A percentile compares a stretch with the other conserved stretches of the same genome.
Evolutionary conservation across 768 basidiomycete species (phyloP).

Genomic region (Tremella mesenterica): DNA sequence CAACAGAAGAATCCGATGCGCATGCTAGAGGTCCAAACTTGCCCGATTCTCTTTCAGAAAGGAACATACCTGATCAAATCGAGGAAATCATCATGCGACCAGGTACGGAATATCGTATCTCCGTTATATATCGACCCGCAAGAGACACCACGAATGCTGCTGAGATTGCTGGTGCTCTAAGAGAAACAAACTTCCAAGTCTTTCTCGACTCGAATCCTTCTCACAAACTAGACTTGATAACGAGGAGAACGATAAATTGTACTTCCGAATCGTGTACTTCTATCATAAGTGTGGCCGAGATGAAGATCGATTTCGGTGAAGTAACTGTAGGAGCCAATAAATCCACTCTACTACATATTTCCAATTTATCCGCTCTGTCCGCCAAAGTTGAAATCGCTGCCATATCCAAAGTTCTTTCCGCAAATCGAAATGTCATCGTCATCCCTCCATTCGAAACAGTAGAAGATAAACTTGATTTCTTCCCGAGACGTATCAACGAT

Average conservation of each 20-base stretch:
- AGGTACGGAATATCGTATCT: conserved; percentile 39
- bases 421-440: conserved; percentile 36
- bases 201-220: conserved; percentile 11
- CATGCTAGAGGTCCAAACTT: not conserved
- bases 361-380: conserved; percentile 31
- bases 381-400: conserved; percentile 40
- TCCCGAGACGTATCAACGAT: conserved; percentile 43
- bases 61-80: conserved; percentile 32
- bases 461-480: conserved; percentile 39
- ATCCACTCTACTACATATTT: conserved; percentile 23
- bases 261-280: conserved; percentile 35
- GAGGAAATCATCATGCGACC: conserved; percentile 41
- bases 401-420: conserved; percentile 40
- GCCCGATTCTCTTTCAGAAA: conserved; percentile 8
- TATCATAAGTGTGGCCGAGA: conserved; percentile 26
- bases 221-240: not conserved
- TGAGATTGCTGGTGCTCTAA: conserved; percentile 24
- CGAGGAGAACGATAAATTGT: conserved; percentile 29
- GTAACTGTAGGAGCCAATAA: conserved; percentile 37
- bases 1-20: not conserved
- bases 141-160: conserved; percentile 16
- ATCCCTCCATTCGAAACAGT: conserved; percentile 34
- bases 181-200: conserved; percentile 32
- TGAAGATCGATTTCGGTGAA: conserved; percentile 37
- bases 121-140: conserved; percentile 28